Percentiles rank a stretch among this genome's conserved stretches.
Evolutionary conservation across 768 basidiomycete species (phyloP).

Genomic region (Suillus luteus): DNA sequence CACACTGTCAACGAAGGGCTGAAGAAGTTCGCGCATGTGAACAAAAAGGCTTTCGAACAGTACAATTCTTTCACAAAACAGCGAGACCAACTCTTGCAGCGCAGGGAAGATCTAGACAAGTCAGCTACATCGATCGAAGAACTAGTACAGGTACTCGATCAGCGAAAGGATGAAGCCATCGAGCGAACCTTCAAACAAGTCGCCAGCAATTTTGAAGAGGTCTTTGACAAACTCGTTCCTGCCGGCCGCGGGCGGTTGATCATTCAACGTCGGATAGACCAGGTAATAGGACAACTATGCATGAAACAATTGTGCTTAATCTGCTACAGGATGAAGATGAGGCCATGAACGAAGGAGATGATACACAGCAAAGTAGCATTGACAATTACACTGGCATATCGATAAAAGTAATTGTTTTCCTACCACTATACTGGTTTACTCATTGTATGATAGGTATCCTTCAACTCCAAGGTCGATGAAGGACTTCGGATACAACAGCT

Average conservation of each 20-base stretch:
- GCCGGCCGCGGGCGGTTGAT: conserved; percentile 89
- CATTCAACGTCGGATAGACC: conserved; percentile 89
- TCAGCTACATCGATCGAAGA: conserved; percentile 90
- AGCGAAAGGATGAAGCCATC: conserved; percentile 97
- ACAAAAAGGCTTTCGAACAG: conserved; percentile 99
- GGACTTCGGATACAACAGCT: conserved; percentile 95
- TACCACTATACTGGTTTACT: neutral
- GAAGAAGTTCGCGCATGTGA: conserved; percentile 97
- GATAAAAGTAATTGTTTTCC: conserved; percentile 64
- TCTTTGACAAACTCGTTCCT: conserved; percentile 95
- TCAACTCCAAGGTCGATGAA: conserved; percentile 98
- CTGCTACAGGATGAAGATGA: conserved; percentile 61
- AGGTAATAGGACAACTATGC: conserved; percentile 41
- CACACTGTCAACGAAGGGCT: conserved; percentile 89
- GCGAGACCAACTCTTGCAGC: conserved; percentile 83
- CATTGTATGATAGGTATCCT: conserved; percentile 72
- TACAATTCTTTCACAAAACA: conserved; percentile 98
- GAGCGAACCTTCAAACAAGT: conserved; percentile 99
- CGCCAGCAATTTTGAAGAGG: conserved; percentile 94
- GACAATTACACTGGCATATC: conserved; percentile 97
- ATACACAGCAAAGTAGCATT: conserved; percentile 71
- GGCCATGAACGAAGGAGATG: conserved; percentile 70
- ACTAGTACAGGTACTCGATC: conserved; percentile 90
- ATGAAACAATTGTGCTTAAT: conserved; percentile 9
- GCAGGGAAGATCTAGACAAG: conserved; percentile 89